Percentiles rank a stretch among this genome's conserved stretches.
These are phyloP conservation scores for Circinella umbellata DNA, from an alignment of 371 early-diverging fungal species.

Conservation along the genomic window DNA sequence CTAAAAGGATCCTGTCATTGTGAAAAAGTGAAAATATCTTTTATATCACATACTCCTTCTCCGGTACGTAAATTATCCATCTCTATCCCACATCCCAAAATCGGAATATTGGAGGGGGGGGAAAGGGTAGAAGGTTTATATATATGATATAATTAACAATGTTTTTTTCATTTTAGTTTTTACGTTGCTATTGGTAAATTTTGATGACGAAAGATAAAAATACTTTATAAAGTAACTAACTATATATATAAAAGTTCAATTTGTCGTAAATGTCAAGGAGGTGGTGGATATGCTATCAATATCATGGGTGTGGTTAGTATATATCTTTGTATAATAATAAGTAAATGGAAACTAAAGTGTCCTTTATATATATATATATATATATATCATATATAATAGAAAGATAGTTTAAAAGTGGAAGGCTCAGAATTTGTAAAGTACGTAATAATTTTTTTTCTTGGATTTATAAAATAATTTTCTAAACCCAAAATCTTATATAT, in stretches of 20 bases:
- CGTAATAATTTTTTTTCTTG: background rate
- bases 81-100: background rate
- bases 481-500: background rate
- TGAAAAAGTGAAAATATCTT: constrained; percentile 45
- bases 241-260: constrained; percentile 38
- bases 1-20: constrained; percentile 59
- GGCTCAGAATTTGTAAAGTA: constrained; percentile 45
- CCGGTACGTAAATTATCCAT: constrained; percentile 32
- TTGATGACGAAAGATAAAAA: too few species aligned
- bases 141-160: background rate
- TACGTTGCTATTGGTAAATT: constrained; percentile 51
- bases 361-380: too few species aligned
- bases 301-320: constrained; percentile 47
- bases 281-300: constrained; percentile 49
- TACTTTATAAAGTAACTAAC: background rate
- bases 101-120: too few species aligned
- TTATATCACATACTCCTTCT: constrained; percentile 39
- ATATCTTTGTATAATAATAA: too few species aligned
- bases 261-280: constrained; percentile 55
- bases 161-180: constrained; percentile 28
- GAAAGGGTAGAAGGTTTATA: too few species aligned
- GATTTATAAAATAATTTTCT: too few species aligned
- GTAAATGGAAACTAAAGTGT: too few species aligned
- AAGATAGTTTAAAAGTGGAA: constrained; percentile 34
- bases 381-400: too few species aligned